These are phyloP conservation scores for Ascochyta viciae-villosae DNA, from an alignment of 2,329 filamentous ascomycete species.

Conservation along the genomic window DNA sequence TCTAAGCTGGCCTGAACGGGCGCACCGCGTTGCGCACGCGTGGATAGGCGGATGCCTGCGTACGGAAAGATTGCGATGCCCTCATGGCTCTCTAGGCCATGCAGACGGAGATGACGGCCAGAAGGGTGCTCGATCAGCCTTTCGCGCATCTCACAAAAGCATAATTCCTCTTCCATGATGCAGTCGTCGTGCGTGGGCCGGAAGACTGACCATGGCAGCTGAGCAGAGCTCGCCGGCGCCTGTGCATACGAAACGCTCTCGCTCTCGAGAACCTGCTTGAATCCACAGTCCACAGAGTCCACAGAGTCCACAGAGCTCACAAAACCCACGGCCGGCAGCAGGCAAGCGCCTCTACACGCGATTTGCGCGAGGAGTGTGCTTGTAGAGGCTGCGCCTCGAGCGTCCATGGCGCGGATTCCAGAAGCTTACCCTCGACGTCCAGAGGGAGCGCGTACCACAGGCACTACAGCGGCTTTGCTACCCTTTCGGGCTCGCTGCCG, in stretches of 20 bases:
- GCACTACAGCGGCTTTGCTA: constrained; percentile 42
- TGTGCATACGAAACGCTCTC: constrained; percentile 28
- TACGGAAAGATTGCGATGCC: constrained; percentile 44
- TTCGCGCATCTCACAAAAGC: constrained; percentile 33
- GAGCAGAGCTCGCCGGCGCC: constrained; percentile 23
- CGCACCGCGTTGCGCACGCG: constrained; percentile 26
- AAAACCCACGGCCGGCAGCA: constrained; percentile 20
- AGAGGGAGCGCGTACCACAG: constrained; percentile 39
- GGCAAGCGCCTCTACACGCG: constrained; percentile 16
- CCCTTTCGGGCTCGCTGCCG: constrained; percentile 37
- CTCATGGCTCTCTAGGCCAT: constrained; percentile 37
- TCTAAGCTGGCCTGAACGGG: constrained; percentile 45
- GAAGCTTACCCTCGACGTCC: constrained; percentile 41
- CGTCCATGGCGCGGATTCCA: constrained; percentile 39
- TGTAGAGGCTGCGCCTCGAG: constrained; percentile 28
- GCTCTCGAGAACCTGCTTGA: constrained; percentile 35
- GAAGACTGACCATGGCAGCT: constrained; percentile 35
- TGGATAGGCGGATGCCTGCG: constrained; percentile 41
- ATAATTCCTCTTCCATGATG: constrained; percentile 31
- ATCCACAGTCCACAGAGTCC: constrained; percentile 25
- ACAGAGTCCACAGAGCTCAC: constrained; percentile 26
- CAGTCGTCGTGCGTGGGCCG: neutral
- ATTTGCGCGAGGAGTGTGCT: constrained; percentile 16
- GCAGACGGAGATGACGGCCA: constrained; percentile 44
- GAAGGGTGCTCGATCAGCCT: constrained; percentile 39